These are phyloP conservation scores for Coprinopsis strossmayeri DNA, from an alignment of 768 basidiomycete species.

Conservation along the genomic window DNA sequence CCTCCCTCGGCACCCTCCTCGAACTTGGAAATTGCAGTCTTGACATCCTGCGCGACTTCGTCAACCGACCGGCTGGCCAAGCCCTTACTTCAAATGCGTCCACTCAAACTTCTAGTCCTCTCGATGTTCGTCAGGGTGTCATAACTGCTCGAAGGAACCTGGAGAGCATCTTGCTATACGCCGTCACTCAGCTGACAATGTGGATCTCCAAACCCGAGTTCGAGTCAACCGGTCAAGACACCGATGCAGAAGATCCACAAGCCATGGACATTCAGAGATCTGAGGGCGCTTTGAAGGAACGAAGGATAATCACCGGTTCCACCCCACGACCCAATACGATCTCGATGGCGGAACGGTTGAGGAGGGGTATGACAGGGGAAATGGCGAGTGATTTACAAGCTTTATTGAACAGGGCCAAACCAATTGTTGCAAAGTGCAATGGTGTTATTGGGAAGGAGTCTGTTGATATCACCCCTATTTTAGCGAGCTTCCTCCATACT, in stretches of 20 bases:
- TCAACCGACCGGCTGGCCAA: slow-evolving; percentile 54
- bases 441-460: slow-evolving; percentile 35
- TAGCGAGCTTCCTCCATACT: slow-evolving; percentile 61
- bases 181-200: slow-evolving; percentile 71
- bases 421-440: slow-evolving; percentile 56
- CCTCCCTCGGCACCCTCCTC: slow-evolving; percentile 82
- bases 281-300: slow-evolving; percentile 9
- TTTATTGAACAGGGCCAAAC: slow-evolving; percentile 58
- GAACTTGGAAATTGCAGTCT: slow-evolving; percentile 75
- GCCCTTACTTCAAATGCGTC: slow-evolving; percentile 31
- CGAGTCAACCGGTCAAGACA: slow-evolving; percentile 35
- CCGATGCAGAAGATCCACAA: slow-evolving; percentile 37
- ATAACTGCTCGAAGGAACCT: slow-evolving; percentile 53
- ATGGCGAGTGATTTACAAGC: slow-evolving; percentile 67
- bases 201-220: slow-evolving; percentile 73
- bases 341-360: slow-evolving; percentile 56
- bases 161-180: slow-evolving; percentile 64
- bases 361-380: slow-evolving; percentile 77
- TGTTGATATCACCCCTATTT: slow-evolving; percentile 54
- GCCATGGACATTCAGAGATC: slow-evolving; percentile 30
- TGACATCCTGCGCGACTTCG: slow-evolving; percentile 65
- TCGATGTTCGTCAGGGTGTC: slow-evolving; percentile 55
- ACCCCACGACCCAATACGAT: slow-evolving; percentile 12
- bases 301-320: neutral
- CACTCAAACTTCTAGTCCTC: slow-evolving; percentile 22